Base-by-base conservation (phyloP, 2,329 filamentous ascomycete genomes). In the Aureobasidium sp. region DNA sequence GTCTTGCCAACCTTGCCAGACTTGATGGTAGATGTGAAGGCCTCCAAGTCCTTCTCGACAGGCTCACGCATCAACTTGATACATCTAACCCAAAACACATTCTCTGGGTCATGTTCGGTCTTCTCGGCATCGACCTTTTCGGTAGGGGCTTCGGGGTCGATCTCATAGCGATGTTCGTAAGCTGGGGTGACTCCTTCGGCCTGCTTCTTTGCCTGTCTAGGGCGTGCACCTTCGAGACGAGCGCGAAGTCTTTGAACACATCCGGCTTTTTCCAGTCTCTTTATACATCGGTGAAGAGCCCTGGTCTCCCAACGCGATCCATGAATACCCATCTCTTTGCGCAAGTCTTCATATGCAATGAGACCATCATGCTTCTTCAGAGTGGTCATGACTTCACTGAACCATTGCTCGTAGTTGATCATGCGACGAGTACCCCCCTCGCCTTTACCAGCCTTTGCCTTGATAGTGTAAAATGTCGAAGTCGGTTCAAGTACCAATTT, bases 281-380 rank as follows among this genome's bases (percentile, higher is more conserved):
- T 67, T 24, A 78, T 68, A 17, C 75, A 74, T 10, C 72, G 71
- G 52, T 74, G 71, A 6, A 78, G 68, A 5, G 73, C 71, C 55
- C 74, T 73, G 27, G 71, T 73, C 51, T 75, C 73, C 71, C 73
- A 76, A 10, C 68, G 70, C 24, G 71, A 66, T 46, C 71, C 68
- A 2, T 70, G 53, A 20, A 72, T 69, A 9, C 67, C 69, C 55
- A 86, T 69, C 29, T 75, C 76, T 32, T 72, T 73, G 60, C 82
- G 80, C 12, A 86, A 72, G 63, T 85, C 81, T 57, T 76, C 74
- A 15, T 81, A 76, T 2, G 79, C 75, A 47, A 85, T 78, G 37
- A 84, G 74, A n/a, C 75, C 66, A n/a, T 76, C 72, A 37, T 77
- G 74, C 37, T 82, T 74, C 62, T 77, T 78, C 20, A 86, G 70